These are phyloP conservation scores for Cytospora piceicola DNA, from an alignment of 2,329 filamentous ascomycete species.

Conservation along the genomic window DNA sequence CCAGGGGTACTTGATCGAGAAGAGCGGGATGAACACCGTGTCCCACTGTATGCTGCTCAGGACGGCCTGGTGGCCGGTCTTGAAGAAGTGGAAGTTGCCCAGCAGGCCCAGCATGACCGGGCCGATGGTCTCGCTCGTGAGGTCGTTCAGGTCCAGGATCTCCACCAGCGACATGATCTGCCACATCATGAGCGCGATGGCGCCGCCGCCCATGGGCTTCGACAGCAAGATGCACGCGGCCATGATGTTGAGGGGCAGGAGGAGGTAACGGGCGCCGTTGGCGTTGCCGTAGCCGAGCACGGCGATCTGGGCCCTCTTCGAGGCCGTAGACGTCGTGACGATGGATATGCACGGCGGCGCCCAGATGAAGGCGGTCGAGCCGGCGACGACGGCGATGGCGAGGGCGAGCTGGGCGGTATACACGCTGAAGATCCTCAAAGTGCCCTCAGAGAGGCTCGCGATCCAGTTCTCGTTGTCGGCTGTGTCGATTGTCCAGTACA, in stretches of 20 bases:
- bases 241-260: constrained; percentile 79
- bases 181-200: constrained; percentile 81
- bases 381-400: constrained; percentile 79
- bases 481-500: constrained; percentile 88
- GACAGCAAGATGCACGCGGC: constrained; percentile 78
- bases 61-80: constrained; percentile 92
- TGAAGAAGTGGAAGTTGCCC: constrained; percentile 95
- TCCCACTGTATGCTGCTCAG: constrained; percentile 95
- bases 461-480: constrained; percentile 88
- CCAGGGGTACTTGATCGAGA: constrained; percentile 85
- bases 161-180: constrained; percentile 82
- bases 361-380: constrained; percentile 83
- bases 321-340: constrained; percentile 51
- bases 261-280: constrained; percentile 87
- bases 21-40: constrained; percentile 85
- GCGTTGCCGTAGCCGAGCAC: constrained; percentile 91
- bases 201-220: constrained; percentile 92
- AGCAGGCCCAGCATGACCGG: constrained; percentile 85
- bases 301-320: constrained; percentile 63
- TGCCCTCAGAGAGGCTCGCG: constrained; percentile 57
- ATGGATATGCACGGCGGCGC: constrained; percentile 84
- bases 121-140: constrained; percentile 74
- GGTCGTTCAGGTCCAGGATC: constrained; percentile 62
- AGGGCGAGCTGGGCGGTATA: constrained; percentile 81
- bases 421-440: constrained; percentile 74